phyloP scores from a whole-genome alignment of 441 rosid genomes.

The Jatropha multifida region DNA sequence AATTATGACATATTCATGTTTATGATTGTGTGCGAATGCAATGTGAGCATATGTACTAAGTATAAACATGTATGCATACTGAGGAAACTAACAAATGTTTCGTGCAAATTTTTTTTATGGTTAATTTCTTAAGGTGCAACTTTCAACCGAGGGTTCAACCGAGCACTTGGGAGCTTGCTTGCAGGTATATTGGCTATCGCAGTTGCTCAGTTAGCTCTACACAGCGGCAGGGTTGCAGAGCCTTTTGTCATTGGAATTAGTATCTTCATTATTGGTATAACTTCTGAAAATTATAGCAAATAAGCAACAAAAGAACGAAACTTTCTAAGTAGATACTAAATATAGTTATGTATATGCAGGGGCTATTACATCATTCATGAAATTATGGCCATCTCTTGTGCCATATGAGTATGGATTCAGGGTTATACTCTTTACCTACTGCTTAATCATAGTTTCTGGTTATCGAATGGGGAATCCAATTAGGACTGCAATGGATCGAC shows the following conservation, averaged over 20 bases:
- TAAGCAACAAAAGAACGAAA: neutral
- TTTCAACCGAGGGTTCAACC: slow-evolving; percentile 68
- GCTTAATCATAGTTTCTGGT: slow-evolving; percentile 62
- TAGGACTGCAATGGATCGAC: slow-evolving; percentile 58
- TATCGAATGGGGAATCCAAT: slow-evolving; percentile 64
- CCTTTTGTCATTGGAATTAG: slow-evolving; percentile 60
- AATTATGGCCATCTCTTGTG: slow-evolving; percentile 59
- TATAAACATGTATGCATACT: neutral
- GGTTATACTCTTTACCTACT: slow-evolving; percentile 62
- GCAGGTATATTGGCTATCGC: slow-evolving; percentile 56
- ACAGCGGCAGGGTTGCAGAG: slow-evolving; percentile 45
- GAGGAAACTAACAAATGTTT: neutral
- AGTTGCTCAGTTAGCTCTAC: slow-evolving; percentile 44
- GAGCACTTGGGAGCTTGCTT: slow-evolving; percentile 64
- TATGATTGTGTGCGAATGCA: neutral
- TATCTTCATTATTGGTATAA: slow-evolving; percentile 43
- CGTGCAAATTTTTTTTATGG: neutral
- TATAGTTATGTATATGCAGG: slow-evolving; percentile 33
- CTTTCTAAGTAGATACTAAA: neutral
- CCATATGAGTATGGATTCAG: slow-evolving; percentile 70
- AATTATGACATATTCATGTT: neutral
- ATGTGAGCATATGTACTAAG: neutral
- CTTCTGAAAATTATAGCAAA: neutral
- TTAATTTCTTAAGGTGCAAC: slow-evolving; percentile 48
- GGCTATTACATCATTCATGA: slow-evolving; percentile 59